A percentile compares a stretch with the other conserved stretches of the same genome.
Conservation (phyloP, 805 yeast genomes). For the Wickerhamomyces chambardii region DNA sequence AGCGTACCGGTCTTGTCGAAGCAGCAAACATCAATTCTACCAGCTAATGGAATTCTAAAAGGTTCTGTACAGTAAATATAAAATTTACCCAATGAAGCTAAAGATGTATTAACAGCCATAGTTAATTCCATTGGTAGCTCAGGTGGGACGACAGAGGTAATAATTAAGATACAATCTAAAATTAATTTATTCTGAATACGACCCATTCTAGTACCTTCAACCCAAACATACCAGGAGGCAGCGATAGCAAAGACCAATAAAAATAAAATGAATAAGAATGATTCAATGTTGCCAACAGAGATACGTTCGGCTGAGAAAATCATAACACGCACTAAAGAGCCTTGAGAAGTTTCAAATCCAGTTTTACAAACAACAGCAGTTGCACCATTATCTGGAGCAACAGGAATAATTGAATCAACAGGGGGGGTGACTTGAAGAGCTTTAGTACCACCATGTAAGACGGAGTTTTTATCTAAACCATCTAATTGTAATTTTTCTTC, state of each 20-base stretch:
- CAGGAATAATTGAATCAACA: constrained; percentile 33
- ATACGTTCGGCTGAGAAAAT: constrained; percentile 94
- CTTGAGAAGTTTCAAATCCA: constrained; percentile 98
- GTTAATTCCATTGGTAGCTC: constrained; percentile 99
- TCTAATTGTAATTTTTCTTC: constrained; percentile 62
- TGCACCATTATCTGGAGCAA: constrained; percentile 85
- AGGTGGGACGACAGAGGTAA: constrained; percentile 98
- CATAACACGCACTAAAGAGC: constrained; percentile 96
- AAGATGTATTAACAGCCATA: constrained; percentile 92
- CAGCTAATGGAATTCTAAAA: constrained; percentile 95
- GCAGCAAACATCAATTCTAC: constrained; percentile 96
- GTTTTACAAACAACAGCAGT: constrained; percentile 85
- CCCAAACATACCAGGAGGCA: constrained; percentile 98
- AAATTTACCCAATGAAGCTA: constrained; percentile 79
- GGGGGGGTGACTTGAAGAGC: constrained; percentile 85
- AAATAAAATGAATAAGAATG: constrained; percentile 85
- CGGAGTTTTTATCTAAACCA: constrained; percentile 81
- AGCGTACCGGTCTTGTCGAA: constrained; percentile 98
- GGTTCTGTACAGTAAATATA: constrained; percentile 97
- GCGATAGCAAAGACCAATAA: constrained; percentile 85
- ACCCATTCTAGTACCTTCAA: constrained; percentile 93
- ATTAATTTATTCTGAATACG: constrained; percentile 90
- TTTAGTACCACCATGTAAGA: constrained; percentile 93
- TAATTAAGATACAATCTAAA: constrained; percentile 89
- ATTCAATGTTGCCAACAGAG: constrained; percentile 92